Evolutionary conservation across 805 yeast genomes (phyloP).

Genomic region (Starmerella kuoi): DNA sequence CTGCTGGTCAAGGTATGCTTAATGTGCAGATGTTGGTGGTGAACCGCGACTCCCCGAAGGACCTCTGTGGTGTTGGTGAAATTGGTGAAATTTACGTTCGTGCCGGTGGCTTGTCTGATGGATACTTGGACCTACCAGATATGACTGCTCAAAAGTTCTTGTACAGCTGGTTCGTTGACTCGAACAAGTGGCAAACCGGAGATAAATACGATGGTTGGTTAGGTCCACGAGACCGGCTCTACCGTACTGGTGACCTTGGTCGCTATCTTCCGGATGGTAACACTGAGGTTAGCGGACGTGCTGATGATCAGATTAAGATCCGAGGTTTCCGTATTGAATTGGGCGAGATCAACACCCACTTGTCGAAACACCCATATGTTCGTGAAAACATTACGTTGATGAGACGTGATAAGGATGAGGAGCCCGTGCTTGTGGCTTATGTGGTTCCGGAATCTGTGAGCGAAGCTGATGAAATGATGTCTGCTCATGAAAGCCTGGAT

Average conservation of each 20-base stretch:
- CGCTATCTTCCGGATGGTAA: conserved; percentile 94
- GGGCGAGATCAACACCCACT: conserved; percentile 96
- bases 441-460: conserved; percentile 67
- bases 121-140: conserved; percentile 85
- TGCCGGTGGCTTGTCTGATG: conserved; percentile 96
- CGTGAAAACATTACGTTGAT: conserved; percentile 90
- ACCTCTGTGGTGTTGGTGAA: conserved; percentile 96
- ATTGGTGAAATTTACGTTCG: conserved; percentile 97
- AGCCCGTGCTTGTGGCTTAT: conserved; percentile 80
- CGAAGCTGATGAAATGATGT: conserved; percentile 33
- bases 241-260: conserved; percentile 96
- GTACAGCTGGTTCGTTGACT: conserved; percentile 77
- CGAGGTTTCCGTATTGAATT: conserved; percentile 97
- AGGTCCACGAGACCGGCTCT: conserved; percentile 91
- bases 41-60: conserved; percentile 75
- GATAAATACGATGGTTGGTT: conserved; percentile 44
- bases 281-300: conserved; percentile 96
- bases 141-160: conserved; percentile 78
- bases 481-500: conserved; percentile 32
- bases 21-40: conserved; percentile 91
- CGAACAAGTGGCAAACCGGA: conserved; percentile 44
- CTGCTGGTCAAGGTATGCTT: conserved; percentile 96
- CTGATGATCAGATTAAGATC: conserved; percentile 96
- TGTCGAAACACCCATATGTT: conserved; percentile 83
- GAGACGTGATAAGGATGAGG: conserved; percentile 82